These are phyloP conservation scores for Colletotrichum coccodes DNA, from an alignment of 2,329 filamentous ascomycete species.

Conservation along the genomic window DNA sequence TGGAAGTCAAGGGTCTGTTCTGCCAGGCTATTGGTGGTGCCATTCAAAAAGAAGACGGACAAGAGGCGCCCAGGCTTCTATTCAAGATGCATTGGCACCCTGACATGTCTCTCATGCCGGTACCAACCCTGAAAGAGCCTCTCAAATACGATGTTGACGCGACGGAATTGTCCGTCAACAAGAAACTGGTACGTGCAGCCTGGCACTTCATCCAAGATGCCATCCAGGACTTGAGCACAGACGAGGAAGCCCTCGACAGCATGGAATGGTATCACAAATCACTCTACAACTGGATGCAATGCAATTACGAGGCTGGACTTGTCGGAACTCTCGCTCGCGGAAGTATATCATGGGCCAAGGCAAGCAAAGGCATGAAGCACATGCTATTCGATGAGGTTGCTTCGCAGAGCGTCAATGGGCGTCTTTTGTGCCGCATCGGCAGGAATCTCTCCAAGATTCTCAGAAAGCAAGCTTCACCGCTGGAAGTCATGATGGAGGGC, in stretches of 20 bases:
- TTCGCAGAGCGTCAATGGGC: conserved; percentile 12
- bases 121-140: not conserved
- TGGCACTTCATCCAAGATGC: conserved; percentile 21
- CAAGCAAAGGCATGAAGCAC: conserved; percentile 18
- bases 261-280: conserved; percentile 26
- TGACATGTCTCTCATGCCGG: conserved; percentile 16
- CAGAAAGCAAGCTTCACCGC: not conserved
- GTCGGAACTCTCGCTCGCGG: conserved; percentile 6
- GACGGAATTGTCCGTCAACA: not conserved
- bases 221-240: not conserved
- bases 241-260: not conserved
- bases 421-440: conserved; percentile 18
- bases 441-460: conserved; percentile 2
- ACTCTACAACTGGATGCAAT: conserved; percentile 19
- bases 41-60: no score
- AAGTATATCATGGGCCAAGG: conserved; percentile 8
- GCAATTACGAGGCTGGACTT: conserved; percentile 2
- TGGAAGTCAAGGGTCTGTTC: conserved; percentile 15
- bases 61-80: not conserved
- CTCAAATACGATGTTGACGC: not conserved
- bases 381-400: conserved; percentile 28
- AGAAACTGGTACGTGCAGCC: conserved; percentile 9
- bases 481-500: conserved; percentile 31
- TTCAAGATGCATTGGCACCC: conserved; percentile 26
- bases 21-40: conserved; percentile 3